Conservation (phyloP, 768 basidiomycete species). For the Dacryopinax spathularia region DNA sequence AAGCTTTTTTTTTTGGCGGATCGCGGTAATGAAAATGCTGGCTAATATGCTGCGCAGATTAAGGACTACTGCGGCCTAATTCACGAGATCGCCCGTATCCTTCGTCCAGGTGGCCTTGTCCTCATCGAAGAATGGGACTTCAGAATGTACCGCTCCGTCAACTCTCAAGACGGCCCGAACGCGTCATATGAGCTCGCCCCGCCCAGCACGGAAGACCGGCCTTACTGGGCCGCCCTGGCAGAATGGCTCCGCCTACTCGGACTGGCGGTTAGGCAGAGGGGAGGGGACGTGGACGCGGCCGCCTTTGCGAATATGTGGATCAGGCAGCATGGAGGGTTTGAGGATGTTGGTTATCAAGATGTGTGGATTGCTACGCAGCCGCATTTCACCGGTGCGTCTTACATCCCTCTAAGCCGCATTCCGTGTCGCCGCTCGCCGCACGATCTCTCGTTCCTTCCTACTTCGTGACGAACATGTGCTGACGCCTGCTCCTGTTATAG, state of each 20-base stretch:
- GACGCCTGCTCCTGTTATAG: not conserved
- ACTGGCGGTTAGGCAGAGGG: conserved; percentile 39
- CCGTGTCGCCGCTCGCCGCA: no score
- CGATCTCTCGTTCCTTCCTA: not conserved
- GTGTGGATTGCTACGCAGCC: conserved; percentile 52
- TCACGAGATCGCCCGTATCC: conserved; percentile 49
- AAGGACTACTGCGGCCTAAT: conserved; percentile 51
- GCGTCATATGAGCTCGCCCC: conserved; percentile 23
- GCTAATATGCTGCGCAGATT: conserved; percentile 34
- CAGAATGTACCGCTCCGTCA: conserved; percentile 41
- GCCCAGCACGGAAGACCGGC: conserved; percentile 25
- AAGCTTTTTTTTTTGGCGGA: conserved; percentile 21
- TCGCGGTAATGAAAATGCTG: conserved; percentile 13
- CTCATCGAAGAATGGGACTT: conserved; percentile 60
- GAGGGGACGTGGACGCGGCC: conserved; percentile 52
- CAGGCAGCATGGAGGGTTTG: conserved; percentile 36
- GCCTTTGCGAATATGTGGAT: conserved; percentile 44
- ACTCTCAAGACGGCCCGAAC: conserved; percentile 19
- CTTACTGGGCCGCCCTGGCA: conserved; percentile 38
- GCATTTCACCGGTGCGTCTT: not conserved
- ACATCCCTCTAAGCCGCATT: no score
- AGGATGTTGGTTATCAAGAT: conserved; percentile 34
- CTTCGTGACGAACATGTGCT: not conserved
- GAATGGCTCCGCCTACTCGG: conserved; percentile 47
- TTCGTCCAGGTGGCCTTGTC: conserved; percentile 57